A percentile compares a stretch with the other conserved stretches of the same genome.
These are phyloP conservation scores for Aristolochia contorta DNA, from an alignment of 164 flowering plant species.

Conservation along the genomic window DNA sequence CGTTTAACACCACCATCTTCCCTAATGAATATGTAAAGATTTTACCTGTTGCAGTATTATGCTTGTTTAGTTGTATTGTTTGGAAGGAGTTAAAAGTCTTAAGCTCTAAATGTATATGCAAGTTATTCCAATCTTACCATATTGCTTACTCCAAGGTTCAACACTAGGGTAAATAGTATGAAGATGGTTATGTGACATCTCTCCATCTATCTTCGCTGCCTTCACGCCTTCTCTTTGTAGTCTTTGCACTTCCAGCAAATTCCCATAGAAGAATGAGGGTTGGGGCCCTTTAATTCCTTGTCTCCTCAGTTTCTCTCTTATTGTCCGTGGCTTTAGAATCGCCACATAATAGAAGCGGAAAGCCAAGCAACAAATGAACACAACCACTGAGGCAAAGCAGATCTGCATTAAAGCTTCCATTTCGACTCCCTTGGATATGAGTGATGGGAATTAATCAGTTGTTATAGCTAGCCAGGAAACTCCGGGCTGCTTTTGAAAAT, in stretches of 20 bases:
- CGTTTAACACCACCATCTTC: background rate
- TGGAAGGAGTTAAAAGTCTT: too few species aligned
- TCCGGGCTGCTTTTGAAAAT: too few species aligned
- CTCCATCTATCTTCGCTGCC: background rate
- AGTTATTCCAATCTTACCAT: background rate
- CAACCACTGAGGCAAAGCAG: background rate
- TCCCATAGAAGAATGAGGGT: constrained; percentile 4
- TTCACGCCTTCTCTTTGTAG: background rate
- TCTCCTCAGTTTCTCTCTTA: background rate
- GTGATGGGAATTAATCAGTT: too few species aligned
- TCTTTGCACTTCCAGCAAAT: background rate
- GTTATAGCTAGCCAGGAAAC: too few species aligned
- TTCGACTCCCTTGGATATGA: background rate
- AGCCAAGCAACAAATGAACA: background rate
- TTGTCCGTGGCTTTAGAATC: background rate
- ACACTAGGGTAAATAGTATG: too few species aligned
- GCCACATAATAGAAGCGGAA: background rate
- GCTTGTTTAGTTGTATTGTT: too few species aligned
- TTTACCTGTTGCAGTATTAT: background rate
- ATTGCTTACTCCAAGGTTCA: background rate
- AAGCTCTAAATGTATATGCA: background rate
- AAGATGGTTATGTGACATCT: too few species aligned
- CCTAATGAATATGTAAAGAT: background rate
- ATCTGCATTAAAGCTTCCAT: background rate
- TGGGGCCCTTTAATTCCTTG: constrained; percentile 6